phyloP scores from a whole-genome alignment of 495 filamentous ascomycete genomes.

The Penicillium herquei region DNA sequence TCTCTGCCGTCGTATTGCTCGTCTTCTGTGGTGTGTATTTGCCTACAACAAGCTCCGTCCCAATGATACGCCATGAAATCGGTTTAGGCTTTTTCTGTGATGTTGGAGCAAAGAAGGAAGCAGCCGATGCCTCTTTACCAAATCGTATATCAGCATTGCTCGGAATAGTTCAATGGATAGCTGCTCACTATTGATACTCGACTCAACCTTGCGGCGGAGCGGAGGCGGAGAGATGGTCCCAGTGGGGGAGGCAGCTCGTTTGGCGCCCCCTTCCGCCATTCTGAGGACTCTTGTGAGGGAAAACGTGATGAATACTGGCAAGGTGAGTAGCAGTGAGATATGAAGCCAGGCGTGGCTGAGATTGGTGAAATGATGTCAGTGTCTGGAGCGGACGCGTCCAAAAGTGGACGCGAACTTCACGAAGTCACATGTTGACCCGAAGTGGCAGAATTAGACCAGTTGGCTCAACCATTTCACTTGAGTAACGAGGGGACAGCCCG shows the following conservation, averaged over 20 bases:
- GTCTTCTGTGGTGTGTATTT: constrained; percentile 54
- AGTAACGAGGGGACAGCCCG: background rate
- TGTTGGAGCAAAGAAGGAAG: constrained; percentile 83
- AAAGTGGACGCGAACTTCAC: constrained; percentile 27
- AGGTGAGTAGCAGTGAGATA: background rate
- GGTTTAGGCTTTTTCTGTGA: constrained; percentile 83
- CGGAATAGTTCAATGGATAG: background rate
- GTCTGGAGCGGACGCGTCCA: constrained; percentile 24
- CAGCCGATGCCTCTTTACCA: constrained; percentile 59
- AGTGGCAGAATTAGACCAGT: constrained; percentile 5
- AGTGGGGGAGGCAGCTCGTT: constrained; percentile 36
- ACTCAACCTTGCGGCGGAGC: constrained; percentile 59
- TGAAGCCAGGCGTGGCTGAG: background rate
- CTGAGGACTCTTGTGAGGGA: constrained; percentile 19
- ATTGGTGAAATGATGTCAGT: background rate
- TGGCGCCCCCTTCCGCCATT: constrained; percentile 35
- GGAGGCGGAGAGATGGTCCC: constrained; percentile 46
- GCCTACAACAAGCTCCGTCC: constrained; percentile 72
- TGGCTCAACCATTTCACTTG: background rate
- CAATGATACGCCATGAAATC: constrained; percentile 68
- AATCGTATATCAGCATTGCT: background rate
- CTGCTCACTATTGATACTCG: constrained; percentile 70
- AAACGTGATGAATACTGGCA: constrained; percentile 13
- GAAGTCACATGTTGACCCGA: constrained; percentile 44
- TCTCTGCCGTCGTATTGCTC: constrained; percentile 10